Evolutionary conservation across 257 asterid species (phyloP), one percentile per base, ranked within the genome.

Genomic region (Solanum virginianum): DNA sequence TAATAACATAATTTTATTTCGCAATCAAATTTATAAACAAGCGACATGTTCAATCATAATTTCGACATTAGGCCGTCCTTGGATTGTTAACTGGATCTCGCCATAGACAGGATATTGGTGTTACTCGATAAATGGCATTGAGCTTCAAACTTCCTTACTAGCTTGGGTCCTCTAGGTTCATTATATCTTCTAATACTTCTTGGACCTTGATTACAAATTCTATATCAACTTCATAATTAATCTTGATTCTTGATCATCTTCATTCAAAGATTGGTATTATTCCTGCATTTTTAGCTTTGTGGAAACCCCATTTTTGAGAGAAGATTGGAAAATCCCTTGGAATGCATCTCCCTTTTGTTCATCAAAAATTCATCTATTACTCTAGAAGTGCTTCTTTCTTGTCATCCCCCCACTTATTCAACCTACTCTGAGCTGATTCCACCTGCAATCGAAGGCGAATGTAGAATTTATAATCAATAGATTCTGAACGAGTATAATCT

Each of bases 351-450:
- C 83, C 53, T 54, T 79, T 79, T 26, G 83, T 79, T 17, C 83
- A 79, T 72, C n/a, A 11, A 1, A 72, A 36, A 9, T 47, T 8
- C 39, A 32, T 66, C 68, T 66, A 87, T 12, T 80, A 65, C 63
- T 72, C 80, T 85, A 85, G 29, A 41, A 82, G 32, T 32, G 85
- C 41, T 57, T 36, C 86, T 47, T 49, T 80, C 80, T 79, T 77
- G 66, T 85, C 88, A 10, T 88, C 90, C 88, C 90, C 90, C 90
- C 90, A 88, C 15, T 7, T 85, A 14, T 85, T 69, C 87, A 88
- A 79, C 85, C 90, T 77, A n/a, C 36, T 79, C 32, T 39, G 83
- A 85, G 88, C 86, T 56, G 70, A 56, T 12, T 85, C 90, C 83
- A 88, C 90, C 90, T 88, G 85, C 71, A 85, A 39, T 51, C n/a